A percentile compares a stretch with the other conserved stretches of the same genome.
Conservation (phyloP, 225 moss, liverwort and hornwort genomes). For the Thuidium tamariscinum region DNA sequence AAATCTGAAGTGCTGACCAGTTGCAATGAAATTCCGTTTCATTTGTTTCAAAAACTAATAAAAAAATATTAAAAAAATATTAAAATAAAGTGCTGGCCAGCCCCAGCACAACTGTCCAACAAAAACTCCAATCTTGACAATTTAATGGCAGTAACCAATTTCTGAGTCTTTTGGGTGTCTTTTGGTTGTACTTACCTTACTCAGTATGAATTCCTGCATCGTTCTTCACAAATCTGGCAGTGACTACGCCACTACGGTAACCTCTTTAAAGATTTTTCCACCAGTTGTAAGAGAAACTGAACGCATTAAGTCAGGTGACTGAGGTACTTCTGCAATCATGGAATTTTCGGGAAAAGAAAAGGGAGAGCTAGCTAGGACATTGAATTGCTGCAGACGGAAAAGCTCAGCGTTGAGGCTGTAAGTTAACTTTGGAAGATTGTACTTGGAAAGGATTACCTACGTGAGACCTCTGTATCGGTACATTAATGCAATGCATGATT, state of each 20-base stretch:
- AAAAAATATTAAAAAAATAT: too few relatives aligned
- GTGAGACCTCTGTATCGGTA: background rate
- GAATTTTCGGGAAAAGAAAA: conserved; percentile 8
- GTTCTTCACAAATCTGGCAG: background rate
- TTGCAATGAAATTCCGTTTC: too few relatives aligned
- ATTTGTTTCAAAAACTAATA: too few relatives aligned
- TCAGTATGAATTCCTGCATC: background rate
- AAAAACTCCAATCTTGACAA: background rate
- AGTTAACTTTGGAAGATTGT: conserved; percentile 15
- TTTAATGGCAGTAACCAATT: too few relatives aligned
- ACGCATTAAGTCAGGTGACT: background rate
- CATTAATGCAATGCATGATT: background rate
- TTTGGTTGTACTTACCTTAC: background rate
- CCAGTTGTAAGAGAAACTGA: conserved; percentile 9
- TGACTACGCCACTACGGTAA: background rate
- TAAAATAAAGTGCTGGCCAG: too few relatives aligned
- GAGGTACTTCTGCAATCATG: conserved; percentile 28
- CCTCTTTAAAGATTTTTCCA: background rate
- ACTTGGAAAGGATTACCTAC: conserved; percentile 1
- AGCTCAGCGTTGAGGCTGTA: background rate
- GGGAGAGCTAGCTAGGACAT: background rate
- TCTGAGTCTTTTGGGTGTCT: background rate
- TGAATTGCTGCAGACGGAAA: background rate
- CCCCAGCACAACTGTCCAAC: background rate
- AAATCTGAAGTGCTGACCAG: background rate